Percentiles rank a stretch among this genome's conserved stretches.
phyloP scores from a whole-genome alignment of 306 rosid species.

The Biancaea sappan region DNA sequence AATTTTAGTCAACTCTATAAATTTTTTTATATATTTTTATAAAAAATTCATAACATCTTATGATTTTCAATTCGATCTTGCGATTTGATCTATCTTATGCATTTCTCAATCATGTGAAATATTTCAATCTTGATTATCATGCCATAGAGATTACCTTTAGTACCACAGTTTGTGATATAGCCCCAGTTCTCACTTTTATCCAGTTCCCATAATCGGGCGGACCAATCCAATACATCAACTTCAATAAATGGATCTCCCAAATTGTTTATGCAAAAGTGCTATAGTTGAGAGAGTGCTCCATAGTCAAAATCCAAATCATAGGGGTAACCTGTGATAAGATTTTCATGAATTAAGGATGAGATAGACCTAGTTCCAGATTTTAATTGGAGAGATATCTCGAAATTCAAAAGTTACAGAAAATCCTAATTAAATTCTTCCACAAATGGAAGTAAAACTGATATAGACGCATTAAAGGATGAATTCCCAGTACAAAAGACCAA shows the following conservation, averaged over 20 bases:
- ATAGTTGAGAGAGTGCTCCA: slow-evolving; percentile 82
- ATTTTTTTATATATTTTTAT: too few species aligned
- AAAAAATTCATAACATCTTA: too few species aligned
- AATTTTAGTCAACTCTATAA: too few species aligned
- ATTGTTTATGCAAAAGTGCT: slow-evolving; percentile 90
- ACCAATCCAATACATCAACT: slow-evolving; percentile 94
- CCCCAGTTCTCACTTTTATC: slow-evolving; percentile 93
- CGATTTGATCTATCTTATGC: too few species aligned
- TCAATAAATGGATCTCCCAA: slow-evolving; percentile 96
- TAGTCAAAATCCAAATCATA: slow-evolving; percentile 93
- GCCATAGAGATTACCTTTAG: slow-evolving; percentile 96
- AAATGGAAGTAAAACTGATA: neutral
- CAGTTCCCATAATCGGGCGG: slow-evolving; percentile 88
- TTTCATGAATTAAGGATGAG: slow-evolving; percentile 15
- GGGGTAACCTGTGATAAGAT: slow-evolving; percentile 64
- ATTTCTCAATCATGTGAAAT: too few species aligned
- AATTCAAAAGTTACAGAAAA: too few species aligned
- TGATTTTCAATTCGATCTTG: too few species aligned
- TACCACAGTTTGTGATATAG: slow-evolving; percentile 91
- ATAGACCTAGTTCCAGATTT: neutral
- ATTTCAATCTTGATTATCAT: too few species aligned
- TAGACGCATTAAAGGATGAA: slow-evolving; percentile 4
- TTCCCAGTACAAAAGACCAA: too few species aligned
- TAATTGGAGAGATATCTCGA: too few species aligned
- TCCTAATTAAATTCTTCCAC: too few species aligned